Percentiles rank a stretch among this genome's conserved stretches.
Conservation (phyloP, 352 stramenopile genomes). For the Globisporangium splendens region DNA sequence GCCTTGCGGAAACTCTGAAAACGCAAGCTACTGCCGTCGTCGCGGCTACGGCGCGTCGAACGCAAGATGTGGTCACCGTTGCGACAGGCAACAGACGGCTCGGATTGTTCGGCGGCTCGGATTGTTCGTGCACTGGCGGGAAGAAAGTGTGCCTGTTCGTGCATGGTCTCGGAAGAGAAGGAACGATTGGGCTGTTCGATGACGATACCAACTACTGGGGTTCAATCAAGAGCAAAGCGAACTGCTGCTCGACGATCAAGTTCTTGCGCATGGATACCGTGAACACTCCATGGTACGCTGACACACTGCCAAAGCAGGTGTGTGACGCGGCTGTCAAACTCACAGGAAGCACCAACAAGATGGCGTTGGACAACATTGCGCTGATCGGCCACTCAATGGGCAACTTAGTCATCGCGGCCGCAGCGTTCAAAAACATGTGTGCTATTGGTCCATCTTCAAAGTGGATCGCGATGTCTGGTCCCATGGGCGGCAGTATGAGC, state of each 20-base stretch:
- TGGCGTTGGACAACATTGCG: constrained; percentile 18
- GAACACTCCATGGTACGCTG: constrained; percentile 24
- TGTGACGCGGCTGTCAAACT: constrained; percentile 21
- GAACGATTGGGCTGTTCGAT: too few relatives aligned
- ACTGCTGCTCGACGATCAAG: constrained; percentile 26
- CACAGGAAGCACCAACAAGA: background rate
- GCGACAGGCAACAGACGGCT: background rate
- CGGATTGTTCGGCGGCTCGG: background rate
- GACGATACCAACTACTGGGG: constrained; percentile 20
- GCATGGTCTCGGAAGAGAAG: background rate
- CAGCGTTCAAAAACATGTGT: constrained; percentile 23
- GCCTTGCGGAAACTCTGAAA: too few relatives aligned
- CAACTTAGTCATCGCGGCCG: constrained; percentile 29
- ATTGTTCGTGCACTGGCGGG: constrained; percentile 3
- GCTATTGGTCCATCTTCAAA: constrained; percentile 24
- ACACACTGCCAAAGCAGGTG: constrained; percentile 16
- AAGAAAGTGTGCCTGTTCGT: constrained; percentile 8
- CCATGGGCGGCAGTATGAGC: constrained; percentile 23
- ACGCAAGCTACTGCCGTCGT: background rate
- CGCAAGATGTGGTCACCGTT: constrained; percentile 4
- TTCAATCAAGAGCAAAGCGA: constrained; percentile 9
- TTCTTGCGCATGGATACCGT: constrained; percentile 31
- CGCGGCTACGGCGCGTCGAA: background rate
- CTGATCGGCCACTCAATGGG: constrained; percentile 40
- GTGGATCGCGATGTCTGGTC: constrained; percentile 37